phyloP scores from a whole-genome alignment of 495 filamentous ascomycete genomes.

The Penicillium desertorum region DNA sequence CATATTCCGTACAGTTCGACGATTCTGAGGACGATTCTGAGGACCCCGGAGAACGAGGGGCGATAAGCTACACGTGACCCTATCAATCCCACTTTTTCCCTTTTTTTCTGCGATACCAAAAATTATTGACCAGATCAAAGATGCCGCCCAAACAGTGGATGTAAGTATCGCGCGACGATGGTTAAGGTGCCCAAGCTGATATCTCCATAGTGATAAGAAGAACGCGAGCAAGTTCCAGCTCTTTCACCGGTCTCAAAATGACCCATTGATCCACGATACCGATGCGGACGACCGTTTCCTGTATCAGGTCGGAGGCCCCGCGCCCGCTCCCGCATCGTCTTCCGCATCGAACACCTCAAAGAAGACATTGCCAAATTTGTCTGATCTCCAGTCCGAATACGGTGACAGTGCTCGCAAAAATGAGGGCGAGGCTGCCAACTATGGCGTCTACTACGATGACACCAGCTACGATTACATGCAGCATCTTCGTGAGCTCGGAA shows the following conservation, averaged over 20 bases:
- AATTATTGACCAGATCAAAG: conserved; percentile 25
- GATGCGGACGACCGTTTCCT: conserved; percentile 80
- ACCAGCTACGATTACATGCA: conserved; percentile 99
- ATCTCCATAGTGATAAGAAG: conserved; percentile 76
- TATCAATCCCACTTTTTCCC: conserved; percentile 39
- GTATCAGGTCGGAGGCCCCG: conserved; percentile 47
- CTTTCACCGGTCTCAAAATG: conserved; percentile 94
- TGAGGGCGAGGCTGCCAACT: conserved; percentile 92
- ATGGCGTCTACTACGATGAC: conserved; percentile 88
- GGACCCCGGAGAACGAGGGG: conserved; percentile 31
- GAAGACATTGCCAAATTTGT: conserved; percentile 48
- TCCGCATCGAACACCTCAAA: conserved; percentile 36
- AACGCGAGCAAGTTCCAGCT: conserved; percentile 87
- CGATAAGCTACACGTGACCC: conserved; percentile 43
- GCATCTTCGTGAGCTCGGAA: conserved; percentile 84
- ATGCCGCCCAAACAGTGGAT: conserved; percentile 88
- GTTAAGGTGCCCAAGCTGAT: conserved; percentile 13
- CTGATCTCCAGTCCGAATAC: conserved; percentile 77
- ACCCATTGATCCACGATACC: conserved; percentile 88
- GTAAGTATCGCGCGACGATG: conserved; percentile 53
- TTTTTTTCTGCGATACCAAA: conserved; percentile 27
- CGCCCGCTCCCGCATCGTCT: conserved; percentile 30
- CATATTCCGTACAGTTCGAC: conserved; percentile 8
- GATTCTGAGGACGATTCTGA: conserved; percentile 12
- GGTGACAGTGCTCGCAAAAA: conserved; percentile 68